Percentiles rank a stretch among this genome's conserved stretches.
phyloP scores from a whole-genome alignment of 306 rosid genomes.

The Corylus heterophylla region DNA sequence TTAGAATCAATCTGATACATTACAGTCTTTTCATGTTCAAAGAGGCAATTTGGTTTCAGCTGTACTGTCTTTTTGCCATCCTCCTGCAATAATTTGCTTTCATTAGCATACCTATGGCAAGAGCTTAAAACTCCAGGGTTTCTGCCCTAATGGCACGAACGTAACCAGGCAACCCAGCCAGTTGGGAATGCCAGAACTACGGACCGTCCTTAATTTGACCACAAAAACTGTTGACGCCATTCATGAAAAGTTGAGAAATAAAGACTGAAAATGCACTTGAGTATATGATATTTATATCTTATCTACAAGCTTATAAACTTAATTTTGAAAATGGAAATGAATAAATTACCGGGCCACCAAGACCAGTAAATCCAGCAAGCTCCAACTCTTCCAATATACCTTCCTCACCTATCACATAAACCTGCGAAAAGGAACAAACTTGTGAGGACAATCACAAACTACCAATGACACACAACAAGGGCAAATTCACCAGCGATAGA shows the following conservation, averaged over 20 bases:
- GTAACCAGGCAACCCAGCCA: neutral
- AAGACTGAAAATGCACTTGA: neutral
- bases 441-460: conserved; percentile 4
- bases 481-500: neutral
- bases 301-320: conserved; percentile 2
- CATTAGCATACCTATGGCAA: conserved; percentile 21
- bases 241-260: neutral
- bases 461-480: neutral
- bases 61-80: conserved; percentile 64
- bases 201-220: neutral
- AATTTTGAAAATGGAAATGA: neutral
- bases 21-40: conserved; percentile 92
- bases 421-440: conserved; percentile 45
- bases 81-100: conserved; percentile 59
- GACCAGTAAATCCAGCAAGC: conserved; percentile 82
- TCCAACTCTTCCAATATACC: conserved; percentile 87
- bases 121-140: neutral
- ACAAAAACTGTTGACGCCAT: neutral
- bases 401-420: conserved; percentile 84
- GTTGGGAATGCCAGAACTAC: neutral
- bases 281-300: neutral
- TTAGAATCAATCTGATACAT: conserved; percentile 39
- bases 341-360: conserved; percentile 89
- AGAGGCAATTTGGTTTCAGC: conserved; percentile 46
- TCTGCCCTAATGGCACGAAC: neutral